phyloP scores from a whole-genome alignment of 2,329 filamentous ascomycete genomes.

The Ophiostoma himal-ulmi region DNA sequence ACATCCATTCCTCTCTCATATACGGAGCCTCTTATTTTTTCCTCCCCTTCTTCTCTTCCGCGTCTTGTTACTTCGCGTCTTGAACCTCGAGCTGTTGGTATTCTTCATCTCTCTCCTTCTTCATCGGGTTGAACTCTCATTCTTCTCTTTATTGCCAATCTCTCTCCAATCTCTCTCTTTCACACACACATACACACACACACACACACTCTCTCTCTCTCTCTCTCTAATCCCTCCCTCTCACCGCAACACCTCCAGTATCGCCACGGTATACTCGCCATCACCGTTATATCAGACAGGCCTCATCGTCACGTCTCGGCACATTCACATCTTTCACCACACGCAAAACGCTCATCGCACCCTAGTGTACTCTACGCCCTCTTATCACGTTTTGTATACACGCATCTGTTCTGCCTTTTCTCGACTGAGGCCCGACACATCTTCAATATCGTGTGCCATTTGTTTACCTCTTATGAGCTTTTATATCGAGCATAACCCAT shows the following conservation, averaged over 20 bases:
- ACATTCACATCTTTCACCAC: background rate
- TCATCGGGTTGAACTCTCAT: slow-evolving; percentile 1
- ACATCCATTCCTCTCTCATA: slow-evolving; percentile 29
- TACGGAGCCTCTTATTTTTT: slow-evolving; percentile 20
- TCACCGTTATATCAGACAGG: background rate
- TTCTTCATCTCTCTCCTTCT: slow-evolving; percentile 13
- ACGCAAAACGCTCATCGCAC: background rate
- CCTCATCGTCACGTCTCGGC: background rate
- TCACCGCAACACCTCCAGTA: background rate
- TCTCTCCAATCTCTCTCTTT: background rate
- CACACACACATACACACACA: no score
- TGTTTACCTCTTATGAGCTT: slow-evolving; percentile 2
- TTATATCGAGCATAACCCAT: slow-evolving; percentile 9
- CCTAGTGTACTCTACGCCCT: background rate
- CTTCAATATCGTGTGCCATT: background rate
- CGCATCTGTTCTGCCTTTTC: background rate
- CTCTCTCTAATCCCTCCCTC: background rate
- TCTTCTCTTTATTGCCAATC: slow-evolving; percentile 7
- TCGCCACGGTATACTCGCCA: background rate
- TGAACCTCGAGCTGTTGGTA: background rate
- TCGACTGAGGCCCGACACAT: background rate
- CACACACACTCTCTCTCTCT: background rate
- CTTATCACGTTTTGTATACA: background rate
- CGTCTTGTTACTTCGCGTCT: slow-evolving; percentile 11
- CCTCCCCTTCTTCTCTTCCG: slow-evolving; percentile 7